These are phyloP conservation scores for Schizochytrium sp. DNA, from an alignment of 108 stramenopile species.

Conservation along the genomic window DNA sequence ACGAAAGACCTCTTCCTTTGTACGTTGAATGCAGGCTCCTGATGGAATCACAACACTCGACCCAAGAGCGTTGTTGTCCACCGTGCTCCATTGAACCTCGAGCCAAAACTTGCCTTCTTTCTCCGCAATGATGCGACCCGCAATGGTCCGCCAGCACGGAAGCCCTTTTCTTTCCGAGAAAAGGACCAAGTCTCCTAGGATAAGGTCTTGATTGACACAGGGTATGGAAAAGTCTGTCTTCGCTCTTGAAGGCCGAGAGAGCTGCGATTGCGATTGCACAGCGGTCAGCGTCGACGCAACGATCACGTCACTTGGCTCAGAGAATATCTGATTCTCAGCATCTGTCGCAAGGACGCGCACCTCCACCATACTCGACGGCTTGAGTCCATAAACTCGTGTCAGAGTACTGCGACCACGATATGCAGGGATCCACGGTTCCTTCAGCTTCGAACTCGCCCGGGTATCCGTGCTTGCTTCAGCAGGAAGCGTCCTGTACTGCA, in stretches of 20 bases:
- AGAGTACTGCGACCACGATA: not conserved
- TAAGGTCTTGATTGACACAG: not conserved
- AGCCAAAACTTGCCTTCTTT: not conserved
- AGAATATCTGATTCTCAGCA: not conserved
- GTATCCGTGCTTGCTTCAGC: not conserved
- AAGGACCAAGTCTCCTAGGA: not conserved
- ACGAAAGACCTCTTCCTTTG: not conserved
- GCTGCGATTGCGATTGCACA: not conserved
- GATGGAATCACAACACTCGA: not conserved
- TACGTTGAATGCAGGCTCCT: not conserved
- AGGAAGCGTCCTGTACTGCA: not conserved
- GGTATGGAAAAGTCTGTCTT: not conserved
- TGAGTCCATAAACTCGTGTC: not conserved
- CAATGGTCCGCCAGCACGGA: not conserved
- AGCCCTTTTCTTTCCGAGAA: not conserved
- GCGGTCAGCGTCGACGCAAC: not conserved
- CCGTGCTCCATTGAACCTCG: not conserved
- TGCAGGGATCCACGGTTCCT: not conserved
- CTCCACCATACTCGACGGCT: not conserved
- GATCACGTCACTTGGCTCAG: not conserved
- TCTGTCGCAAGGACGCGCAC: not conserved
- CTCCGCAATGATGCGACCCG: not conserved
- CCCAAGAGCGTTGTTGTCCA: not conserved
- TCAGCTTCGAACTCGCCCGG: not conserved
- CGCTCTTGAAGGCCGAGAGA: not conserved